Evolutionary conservation across 1,284 basidiomycete genomes (phyloP), one percentile per base, ranked within the genome.

Genomic region (Ustilago tritici): DNA sequence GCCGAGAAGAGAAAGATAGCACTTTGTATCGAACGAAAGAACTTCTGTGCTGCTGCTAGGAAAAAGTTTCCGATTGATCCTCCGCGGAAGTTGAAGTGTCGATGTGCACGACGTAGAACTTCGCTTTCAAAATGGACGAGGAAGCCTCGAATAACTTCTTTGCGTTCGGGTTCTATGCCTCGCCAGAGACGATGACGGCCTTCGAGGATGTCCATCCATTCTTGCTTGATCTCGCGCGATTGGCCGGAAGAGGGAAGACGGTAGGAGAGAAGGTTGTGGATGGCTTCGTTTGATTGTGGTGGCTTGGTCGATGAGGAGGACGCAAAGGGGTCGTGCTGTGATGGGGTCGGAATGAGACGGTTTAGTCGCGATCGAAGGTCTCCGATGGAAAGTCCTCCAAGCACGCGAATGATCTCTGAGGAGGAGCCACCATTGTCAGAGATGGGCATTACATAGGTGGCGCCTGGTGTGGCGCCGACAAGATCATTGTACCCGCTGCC

Each of bases 1-100:
- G 94, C 93, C 23, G 94, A 92, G 86, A 99, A 98, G 46, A 98
- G 88, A 86, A 98, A 99, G 78, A 99, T 95, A 11, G 95, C 95
- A 4, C 94, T 95, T 23, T 95, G 86, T 3, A 88, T 84, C 47
- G 79, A 82, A 8, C 79, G 65, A 46, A 84, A 82, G 56, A 82
- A 84, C 40, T 73, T 82, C 40, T 81, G 82, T 12, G 84, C 84
- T 2, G 84, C 80, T 14, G 78, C 67, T 3, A 82, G 66, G 70
- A 84, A 82, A 36, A 80, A 84, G 74, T 84, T 84, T 35, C 83
- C 84, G 5, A 85, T 83, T 28, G 72, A 76, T 0, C 77, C 82
- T 12, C 84, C 84, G 9, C 84, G 74, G 36, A 86, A 82, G 57
- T 84, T 82, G 56, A 86, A 86, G 32, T 82, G 79, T 2, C 84